A percentile compares a stretch with the other conserved stretches of the same genome.
Evolutionary conservation across 2,329 filamentous ascomycete species (phyloP).

Genomic region (Apiospora kogelbergensis): DNA sequence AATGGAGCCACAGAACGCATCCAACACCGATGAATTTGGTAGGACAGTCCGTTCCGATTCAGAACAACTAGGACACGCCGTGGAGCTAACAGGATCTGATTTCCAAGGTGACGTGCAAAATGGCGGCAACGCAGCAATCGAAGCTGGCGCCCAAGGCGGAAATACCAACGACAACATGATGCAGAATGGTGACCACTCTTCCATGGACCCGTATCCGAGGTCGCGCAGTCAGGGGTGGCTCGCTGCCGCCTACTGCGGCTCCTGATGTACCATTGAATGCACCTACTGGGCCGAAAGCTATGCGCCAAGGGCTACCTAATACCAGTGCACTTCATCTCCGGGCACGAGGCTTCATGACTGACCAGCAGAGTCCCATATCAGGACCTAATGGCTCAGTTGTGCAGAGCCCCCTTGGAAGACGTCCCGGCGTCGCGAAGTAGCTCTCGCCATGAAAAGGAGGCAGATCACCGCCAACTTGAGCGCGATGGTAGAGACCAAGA

Average conservation of each 20-base stretch:
- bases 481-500: constrained; percentile 33
- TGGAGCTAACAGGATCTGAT: constrained; percentile 22
- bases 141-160: neutral
- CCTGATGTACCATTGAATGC: constrained; percentile 64
- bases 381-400: constrained; percentile 30
- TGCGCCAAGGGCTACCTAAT: constrained; percentile 86
- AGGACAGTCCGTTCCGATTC: constrained; percentile 32
- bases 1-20: constrained; percentile 22
- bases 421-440: constrained; percentile 46
- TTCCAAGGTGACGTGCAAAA: constrained; percentile 22
- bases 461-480: constrained; percentile 34
- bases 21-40: constrained; percentile 42
- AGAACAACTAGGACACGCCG: constrained; percentile 22
- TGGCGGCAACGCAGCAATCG: constrained; percentile 20
- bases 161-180: constrained; percentile 20
- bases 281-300: constrained; percentile 90
- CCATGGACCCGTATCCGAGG: constrained; percentile 29
- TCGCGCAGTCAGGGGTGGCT: constrained; percentile 26
- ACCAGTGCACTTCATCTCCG: constrained; percentile 70
- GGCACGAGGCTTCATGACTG: constrained; percentile 49
- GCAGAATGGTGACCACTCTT: constrained; percentile 32
- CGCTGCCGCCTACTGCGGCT: constrained; percentile 23
- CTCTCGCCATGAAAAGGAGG: constrained; percentile 40
- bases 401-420: constrained; percentile 33
- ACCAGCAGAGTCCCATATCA: constrained; percentile 34